Conservation (phyloP, 1,284 basidiomycete species). For the Irpex rosettiformis region DNA sequence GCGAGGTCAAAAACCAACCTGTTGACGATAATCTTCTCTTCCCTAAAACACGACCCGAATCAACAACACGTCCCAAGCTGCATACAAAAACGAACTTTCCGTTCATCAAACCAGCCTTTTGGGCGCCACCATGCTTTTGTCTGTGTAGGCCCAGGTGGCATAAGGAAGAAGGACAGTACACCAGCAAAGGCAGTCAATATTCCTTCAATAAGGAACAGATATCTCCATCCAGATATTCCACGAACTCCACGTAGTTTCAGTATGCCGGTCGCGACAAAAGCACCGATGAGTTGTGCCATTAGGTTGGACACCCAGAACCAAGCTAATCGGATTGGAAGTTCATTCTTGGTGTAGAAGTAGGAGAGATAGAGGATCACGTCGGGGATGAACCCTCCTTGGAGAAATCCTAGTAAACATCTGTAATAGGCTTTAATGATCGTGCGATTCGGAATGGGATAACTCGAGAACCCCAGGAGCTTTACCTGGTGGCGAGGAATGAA, state of each 20-base stretch:
- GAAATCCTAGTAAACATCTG: slow-evolving; percentile 36
- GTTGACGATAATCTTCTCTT: slow-evolving; percentile 43
- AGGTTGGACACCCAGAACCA: slow-evolving; percentile 69
- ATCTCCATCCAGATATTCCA: slow-evolving; percentile 60
- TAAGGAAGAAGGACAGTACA: slow-evolving; percentile 58
- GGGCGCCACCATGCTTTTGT: slow-evolving; percentile 65
- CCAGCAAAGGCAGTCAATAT: slow-evolving; percentile 53
- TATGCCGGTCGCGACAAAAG: slow-evolving; percentile 66
- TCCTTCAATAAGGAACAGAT: slow-evolving; percentile 53
- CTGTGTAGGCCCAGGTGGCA: slow-evolving; percentile 69
- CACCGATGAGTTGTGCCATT: slow-evolving; percentile 48
- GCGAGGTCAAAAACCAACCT: slow-evolving; percentile 6
- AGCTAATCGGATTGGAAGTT: slow-evolving; percentile 64
- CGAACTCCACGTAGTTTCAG: slow-evolving; percentile 43
- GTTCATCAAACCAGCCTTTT: slow-evolving; percentile 67
- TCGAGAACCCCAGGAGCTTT: slow-evolving; percentile 27
- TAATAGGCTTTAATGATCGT: not conserved
- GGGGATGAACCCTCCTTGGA: slow-evolving; percentile 66
- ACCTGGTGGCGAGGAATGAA: slow-evolving; percentile 44
- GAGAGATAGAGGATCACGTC: slow-evolving; percentile 69
- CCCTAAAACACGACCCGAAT: too few species aligned
- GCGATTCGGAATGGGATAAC: not conserved
- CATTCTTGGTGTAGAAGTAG: slow-evolving; percentile 68
- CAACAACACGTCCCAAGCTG: too few species aligned
- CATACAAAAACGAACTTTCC: too few species aligned